phyloP scores from a whole-genome alignment of 148 eudicot genomes.

The Rhododendron henanense region DNA sequence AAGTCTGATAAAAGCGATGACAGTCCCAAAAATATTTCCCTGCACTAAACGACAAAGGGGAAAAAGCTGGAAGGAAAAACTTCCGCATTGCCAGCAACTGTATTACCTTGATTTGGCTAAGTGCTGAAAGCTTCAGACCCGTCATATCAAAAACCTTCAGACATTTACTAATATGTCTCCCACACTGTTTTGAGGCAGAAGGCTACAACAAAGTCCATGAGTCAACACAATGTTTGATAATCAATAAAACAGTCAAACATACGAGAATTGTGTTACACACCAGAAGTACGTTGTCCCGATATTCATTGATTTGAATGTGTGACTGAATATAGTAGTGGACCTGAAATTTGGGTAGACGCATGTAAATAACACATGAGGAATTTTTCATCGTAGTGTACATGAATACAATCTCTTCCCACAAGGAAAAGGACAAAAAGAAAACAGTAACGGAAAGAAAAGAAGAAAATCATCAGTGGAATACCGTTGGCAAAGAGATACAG shows the following conservation, averaged over 20 bases:
- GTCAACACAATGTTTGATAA: background rate
- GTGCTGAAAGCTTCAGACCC: conserved; percentile 75
- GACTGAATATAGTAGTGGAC: conserved; percentile 82
- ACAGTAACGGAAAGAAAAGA: background rate
- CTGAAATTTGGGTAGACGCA: conserved; percentile 32
- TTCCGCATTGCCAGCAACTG: background rate
- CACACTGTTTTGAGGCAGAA: conserved; percentile 52
- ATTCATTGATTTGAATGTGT: conserved; percentile 90
- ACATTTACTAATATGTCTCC: conserved; percentile 67
- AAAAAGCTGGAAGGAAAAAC: background rate
- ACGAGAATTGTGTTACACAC: conserved; percentile 32
- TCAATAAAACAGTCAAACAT: conserved; percentile 2
- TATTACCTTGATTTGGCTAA: conserved; percentile 81
- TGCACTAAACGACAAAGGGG: background rate
- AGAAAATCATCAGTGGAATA: background rate
- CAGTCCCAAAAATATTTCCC: background rate
- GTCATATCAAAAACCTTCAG: conserved; percentile 87
- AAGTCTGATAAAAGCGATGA: background rate
- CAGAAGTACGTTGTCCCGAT: conserved; percentile 76
- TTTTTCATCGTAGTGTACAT: background rate
- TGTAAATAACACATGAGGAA: background rate
- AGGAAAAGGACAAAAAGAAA: background rate
- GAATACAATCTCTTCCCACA: background rate
- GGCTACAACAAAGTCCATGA: conserved; percentile 40
- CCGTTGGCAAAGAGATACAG: background rate